phyloP scores from a whole-genome alignment of 2,329 filamentous ascomycete species.

The Thermomyces lanuginosus region DNA sequence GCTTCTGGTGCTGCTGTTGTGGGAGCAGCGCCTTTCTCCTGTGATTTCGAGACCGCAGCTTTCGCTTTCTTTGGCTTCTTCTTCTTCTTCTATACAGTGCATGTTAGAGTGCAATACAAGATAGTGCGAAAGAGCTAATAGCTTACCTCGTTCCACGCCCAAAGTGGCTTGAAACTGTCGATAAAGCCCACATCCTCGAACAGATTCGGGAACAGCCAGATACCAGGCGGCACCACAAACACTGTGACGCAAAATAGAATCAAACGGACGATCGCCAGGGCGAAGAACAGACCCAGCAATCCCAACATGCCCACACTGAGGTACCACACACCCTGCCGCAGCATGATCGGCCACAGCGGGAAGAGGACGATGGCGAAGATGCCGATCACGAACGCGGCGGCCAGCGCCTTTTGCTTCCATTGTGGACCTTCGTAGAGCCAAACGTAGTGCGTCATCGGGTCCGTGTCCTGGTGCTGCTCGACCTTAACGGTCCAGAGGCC shows the following conservation, averaged over 20 bases:
- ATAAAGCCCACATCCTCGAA: conserved; percentile 98
- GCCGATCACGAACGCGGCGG: conserved; percentile 59
- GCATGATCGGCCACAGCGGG: conserved; percentile 81
- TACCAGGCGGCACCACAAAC: conserved; percentile 64
- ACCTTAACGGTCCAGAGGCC: conserved; percentile 92
- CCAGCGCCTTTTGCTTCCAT: conserved; percentile 85
- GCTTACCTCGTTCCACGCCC: conserved; percentile 94
- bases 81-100: conserved; percentile 18
- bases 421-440: conserved; percentile 94
- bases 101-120: neutral
- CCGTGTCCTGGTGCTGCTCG: conserved; percentile 77
- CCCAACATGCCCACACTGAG: conserved; percentile 85
- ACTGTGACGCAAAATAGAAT: conserved; percentile 90
- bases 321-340: conserved; percentile 93
- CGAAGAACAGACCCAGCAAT: conserved; percentile 82
- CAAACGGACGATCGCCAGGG: conserved; percentile 91
- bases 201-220: conserved; percentile 97
- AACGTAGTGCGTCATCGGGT: conserved; percentile 62
- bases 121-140: neutral
- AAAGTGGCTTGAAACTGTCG: conserved; percentile 87
- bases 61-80: conserved; percentile 21
- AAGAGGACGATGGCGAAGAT: conserved; percentile 89
- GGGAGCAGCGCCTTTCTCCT: conserved; percentile 9
- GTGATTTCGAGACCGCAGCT: conserved; percentile 1
- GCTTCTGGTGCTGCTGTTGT: conserved; percentile 21